phyloP scores from a whole-genome alignment of 2,329 filamentous ascomycete genomes.

The Sordariomycetes sp. region DNA sequence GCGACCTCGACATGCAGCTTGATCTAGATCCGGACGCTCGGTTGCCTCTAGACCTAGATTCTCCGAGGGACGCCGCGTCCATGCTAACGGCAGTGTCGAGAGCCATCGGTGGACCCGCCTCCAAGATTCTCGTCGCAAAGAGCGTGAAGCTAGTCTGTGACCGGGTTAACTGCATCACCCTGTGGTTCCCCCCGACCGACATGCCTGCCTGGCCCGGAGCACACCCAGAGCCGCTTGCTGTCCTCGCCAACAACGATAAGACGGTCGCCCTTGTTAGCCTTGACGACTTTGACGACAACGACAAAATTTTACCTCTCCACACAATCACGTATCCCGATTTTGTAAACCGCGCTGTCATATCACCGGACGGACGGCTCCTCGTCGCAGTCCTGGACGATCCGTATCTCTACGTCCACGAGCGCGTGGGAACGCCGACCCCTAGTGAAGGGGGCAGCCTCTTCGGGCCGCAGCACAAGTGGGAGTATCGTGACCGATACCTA shows the following conservation, averaged over 20 bases:
- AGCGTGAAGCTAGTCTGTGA: constrained; percentile 46
- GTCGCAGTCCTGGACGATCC: constrained; percentile 82
- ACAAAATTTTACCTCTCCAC: constrained; percentile 48
- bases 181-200: constrained; percentile 44
- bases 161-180: constrained; percentile 55
- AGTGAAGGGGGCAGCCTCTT: constrained; percentile 6
- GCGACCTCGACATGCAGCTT: constrained; percentile 21
- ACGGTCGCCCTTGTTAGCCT: constrained; percentile 79
- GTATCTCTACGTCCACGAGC: constrained; percentile 71
- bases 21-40: constrained; percentile 22
- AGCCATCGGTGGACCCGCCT: constrained; percentile 11
- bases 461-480: constrained; percentile 34
- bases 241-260: constrained; percentile 84
- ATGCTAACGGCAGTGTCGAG: constrained; percentile 25
- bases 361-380: constrained; percentile 72
- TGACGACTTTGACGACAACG: constrained; percentile 38
- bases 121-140: constrained; percentile 24
- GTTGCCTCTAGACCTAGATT: constrained; percentile 18
- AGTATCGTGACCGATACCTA: constrained; percentile 36
- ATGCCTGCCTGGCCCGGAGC: constrained; percentile 16
- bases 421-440: constrained; percentile 25
- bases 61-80: constrained; percentile 19
- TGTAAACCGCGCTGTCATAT: constrained; percentile 92
- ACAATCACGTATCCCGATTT: constrained; percentile 67
- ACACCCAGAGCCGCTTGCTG: constrained; percentile 48